Base-by-base conservation (phyloP, 1,284 basidiomycete genomes). In the Pseudozyma tsukubaensis region DNA sequence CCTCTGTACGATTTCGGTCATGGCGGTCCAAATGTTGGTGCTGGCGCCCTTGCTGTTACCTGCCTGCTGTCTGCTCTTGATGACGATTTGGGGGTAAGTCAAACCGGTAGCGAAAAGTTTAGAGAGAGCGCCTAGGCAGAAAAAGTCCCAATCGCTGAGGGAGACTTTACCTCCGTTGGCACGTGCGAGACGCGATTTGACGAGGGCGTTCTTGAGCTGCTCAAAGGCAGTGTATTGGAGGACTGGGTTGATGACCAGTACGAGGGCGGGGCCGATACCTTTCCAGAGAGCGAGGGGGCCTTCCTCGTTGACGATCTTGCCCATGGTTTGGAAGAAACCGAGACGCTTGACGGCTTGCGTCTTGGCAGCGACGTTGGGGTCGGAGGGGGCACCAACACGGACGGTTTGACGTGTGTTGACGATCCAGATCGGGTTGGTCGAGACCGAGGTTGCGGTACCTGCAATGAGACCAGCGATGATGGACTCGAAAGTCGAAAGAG, bases 211-310 rank as follows among this genome's bases (percentile, higher is more conserved):
- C 77, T 83, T 83, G 50, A 83, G 64, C 62, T 83, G 82, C 63
- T 84, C 83, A 48, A 83, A 84, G 10, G 76, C 82, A 4, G 83
- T 84, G 73, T 84, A 84, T 74, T 79, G 89, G 44, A 99, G 88
- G 37, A 99, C 92, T 9, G 97, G 97, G 85, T 99, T 99, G 80
- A 94, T 89, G 78, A 98, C 95, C 47, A 99, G 88, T 37, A 95
- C 89, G 54, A 99, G 87, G 16, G 96, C 95, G 3, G 97, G 95
- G 0, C 94, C 94, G 43, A 99, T 89, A n/a, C 97, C 97, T 56
- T 94, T 89, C 92, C 93, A 98, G 82, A 99, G 92, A 0, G 91
- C 95, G 19, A 88, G 85, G 19, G 90, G 77, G 12, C 96, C 96
- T 81, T 92, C 92, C 72, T 91, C 91, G 55, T 89, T 88, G 44